Evolutionary conservation across 2,329 filamentous ascomycete genomes (phyloP).

Genomic region (Phymatotrichopsis omnivora): DNA sequence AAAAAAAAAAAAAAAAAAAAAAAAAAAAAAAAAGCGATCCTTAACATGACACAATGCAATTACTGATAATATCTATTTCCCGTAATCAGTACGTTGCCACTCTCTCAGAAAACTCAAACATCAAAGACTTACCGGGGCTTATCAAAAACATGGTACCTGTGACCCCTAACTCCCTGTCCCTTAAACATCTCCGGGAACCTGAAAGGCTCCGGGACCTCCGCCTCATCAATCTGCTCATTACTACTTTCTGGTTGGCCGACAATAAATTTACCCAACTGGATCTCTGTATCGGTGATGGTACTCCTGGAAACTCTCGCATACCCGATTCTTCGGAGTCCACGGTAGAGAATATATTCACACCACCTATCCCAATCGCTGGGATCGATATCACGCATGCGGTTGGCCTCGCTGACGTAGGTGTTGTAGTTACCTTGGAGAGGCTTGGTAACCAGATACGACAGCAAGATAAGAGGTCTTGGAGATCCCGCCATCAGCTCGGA

Average conservation of each 20-base stretch:
- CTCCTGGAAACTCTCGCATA: constrained; percentile 82
- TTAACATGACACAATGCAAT: no score
- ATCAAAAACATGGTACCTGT: constrained; percentile 90
- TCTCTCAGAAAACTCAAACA: no score
- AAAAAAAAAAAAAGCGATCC: no score
- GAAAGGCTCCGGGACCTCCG: constrained; percentile 63
- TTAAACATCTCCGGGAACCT: constrained; percentile 78
- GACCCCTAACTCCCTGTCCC: constrained; percentile 76
- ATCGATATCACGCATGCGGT: constrained; percentile 93
- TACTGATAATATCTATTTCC: no score
- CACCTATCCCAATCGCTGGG: constrained; percentile 88
- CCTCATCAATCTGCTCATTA: constrained; percentile 51
- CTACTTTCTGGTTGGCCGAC: constrained; percentile 60
- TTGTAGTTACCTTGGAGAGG: constrained; percentile 93
- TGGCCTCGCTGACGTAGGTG: constrained; percentile 75
- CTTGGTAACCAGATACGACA: constrained; percentile 87
- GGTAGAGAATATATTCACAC: constrained; percentile 98
- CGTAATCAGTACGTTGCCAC: no score
- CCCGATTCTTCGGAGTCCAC: constrained; percentile 70
- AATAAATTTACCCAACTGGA: constrained; percentile 90
- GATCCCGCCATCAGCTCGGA: constrained; percentile 78
- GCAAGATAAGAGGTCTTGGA: constrained; percentile 67
- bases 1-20: not conserved
- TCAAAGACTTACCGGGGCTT: constrained; percentile 72
- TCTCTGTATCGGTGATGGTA: constrained; percentile 92